Percentiles rank a stretch among this genome's conserved stretches.
Evolutionary conservation across 2,329 filamentous ascomycete species (phyloP).

Genomic region (Fusarium bulbicola): DNA sequence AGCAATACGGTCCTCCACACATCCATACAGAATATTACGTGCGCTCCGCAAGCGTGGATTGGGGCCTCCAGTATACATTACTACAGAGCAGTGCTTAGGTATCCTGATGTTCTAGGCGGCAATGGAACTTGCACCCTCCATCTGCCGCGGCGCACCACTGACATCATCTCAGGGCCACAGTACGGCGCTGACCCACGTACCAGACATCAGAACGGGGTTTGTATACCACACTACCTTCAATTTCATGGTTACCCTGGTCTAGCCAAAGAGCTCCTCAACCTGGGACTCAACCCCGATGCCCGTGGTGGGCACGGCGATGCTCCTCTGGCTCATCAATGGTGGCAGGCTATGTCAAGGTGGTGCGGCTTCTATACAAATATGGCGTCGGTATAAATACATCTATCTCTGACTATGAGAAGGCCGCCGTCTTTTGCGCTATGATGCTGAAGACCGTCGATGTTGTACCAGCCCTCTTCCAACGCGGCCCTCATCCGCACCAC

Average conservation of each 20-base stretch:
- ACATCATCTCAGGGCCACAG: background rate
- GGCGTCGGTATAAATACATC: accelerated
- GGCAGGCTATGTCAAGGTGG: background rate
- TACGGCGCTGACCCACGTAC: background rate
- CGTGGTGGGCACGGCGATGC: accelerated
- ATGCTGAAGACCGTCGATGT: accelerated
- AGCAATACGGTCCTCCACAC: too few species aligned
- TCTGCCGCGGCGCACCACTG: background rate
- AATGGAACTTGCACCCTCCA: accelerated
- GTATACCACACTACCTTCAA: background rate
- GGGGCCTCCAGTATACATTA: too few species aligned
- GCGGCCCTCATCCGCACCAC: accelerated
- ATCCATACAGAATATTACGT: too few species aligned
- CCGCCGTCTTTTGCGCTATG: accelerated
- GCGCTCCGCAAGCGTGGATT: too few species aligned
- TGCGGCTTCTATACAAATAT: background rate
- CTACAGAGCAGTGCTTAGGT: too few species aligned
- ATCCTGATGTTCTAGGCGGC: too few species aligned
- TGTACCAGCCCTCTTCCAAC: background rate
- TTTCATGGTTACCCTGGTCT: accelerated
- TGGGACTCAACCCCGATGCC: accelerated
- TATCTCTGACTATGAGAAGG: accelerated
- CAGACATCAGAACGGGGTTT: background rate
- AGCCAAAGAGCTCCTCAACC: accelerated
- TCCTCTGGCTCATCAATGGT: background rate